These are phyloP conservation scores for Paecilomyces fulvus DNA, from an alignment of 2,329 filamentous ascomycete genomes.

Conservation along the genomic window DNA sequence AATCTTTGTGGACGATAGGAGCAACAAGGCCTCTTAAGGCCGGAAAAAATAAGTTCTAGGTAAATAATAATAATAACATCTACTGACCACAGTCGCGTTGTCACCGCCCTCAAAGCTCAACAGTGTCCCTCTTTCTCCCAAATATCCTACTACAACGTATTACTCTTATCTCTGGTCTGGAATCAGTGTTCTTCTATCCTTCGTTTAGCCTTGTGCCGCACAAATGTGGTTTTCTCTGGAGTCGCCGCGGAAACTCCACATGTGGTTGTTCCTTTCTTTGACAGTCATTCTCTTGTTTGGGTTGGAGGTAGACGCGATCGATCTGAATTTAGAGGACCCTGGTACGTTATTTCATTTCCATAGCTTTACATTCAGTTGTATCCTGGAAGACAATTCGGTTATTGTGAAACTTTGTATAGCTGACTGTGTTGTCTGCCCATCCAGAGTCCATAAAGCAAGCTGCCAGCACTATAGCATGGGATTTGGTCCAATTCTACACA, in stretches of 20 bases:
- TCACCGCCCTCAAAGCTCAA: neutral
- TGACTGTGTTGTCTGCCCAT: neutral
- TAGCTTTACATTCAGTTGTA: neutral
- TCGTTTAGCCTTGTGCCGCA: neutral
- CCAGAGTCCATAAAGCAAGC: neutral
- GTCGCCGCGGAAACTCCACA: neutral
- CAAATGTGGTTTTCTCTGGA: neutral
- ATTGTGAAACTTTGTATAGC: neutral
- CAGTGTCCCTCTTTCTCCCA: neutral
- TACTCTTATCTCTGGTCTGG: neutral
- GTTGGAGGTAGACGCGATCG: neutral
- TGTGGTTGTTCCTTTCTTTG: neutral
- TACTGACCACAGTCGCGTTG: neutral
- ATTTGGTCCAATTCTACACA: constrained; percentile 42
- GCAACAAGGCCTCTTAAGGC: neutral
- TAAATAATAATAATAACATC: neutral
- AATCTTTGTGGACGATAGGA: neutral
- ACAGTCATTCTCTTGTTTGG: neutral
- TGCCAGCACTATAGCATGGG: constrained; percentile 6
- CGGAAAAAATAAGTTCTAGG: neutral
- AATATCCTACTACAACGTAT: neutral
- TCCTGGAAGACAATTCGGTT: neutral
- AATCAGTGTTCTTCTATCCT: neutral
- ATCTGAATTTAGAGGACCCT: neutral
- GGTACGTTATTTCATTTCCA: neutral